phyloP scores from a whole-genome alignment of 192 early-diverging fungal species.

The Backusella australiensis region DNA sequence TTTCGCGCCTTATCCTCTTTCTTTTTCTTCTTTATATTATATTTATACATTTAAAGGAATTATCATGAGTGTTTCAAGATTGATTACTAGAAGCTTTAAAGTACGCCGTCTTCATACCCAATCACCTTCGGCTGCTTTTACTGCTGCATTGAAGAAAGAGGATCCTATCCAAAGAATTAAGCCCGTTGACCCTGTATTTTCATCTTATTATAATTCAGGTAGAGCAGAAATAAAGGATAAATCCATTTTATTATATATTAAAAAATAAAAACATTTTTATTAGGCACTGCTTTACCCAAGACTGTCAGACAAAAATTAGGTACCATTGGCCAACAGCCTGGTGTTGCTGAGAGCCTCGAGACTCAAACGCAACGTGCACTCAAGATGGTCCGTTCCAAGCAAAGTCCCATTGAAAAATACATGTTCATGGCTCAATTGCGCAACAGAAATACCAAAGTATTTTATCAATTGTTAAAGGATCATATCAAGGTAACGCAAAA shows the following conservation, averaged over 20 bases:
- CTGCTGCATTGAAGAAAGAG: not conserved
- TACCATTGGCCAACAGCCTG: constrained; percentile 71
- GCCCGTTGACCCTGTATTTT: not conserved
- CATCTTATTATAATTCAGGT: constrained; percentile 18
- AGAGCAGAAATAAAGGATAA: not conserved
- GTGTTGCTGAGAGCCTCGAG: constrained; percentile 70
- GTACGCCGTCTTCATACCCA: constrained; percentile 4
- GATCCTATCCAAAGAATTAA: not conserved
- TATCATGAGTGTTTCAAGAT: not conserved
- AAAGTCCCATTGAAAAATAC: constrained; percentile 77
- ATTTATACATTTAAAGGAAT: not conserved
- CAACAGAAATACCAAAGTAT: constrained; percentile 76
- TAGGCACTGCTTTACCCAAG: constrained; percentile 61
- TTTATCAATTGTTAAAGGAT: constrained; percentile 77
- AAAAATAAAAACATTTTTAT: not conserved
- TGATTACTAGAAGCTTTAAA: not conserved
- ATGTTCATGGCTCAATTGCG: constrained; percentile 82
- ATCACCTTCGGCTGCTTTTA: constrained; percentile 4
- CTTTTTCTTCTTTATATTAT: not conserved
- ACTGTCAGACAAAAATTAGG: constrained; percentile 54
- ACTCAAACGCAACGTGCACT: constrained; percentile 75
- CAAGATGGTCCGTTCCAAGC: constrained; percentile 65
- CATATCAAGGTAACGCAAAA: constrained; percentile 64
- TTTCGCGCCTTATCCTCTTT: not conserved
- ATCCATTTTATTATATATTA: not conserved